A percentile compares a stretch with the other conserved stretches of the same genome.
Evolutionary conservation across 192 early-diverging fungal species (phyloP).

Genomic region (Coemansia nantahalensis): DNA sequence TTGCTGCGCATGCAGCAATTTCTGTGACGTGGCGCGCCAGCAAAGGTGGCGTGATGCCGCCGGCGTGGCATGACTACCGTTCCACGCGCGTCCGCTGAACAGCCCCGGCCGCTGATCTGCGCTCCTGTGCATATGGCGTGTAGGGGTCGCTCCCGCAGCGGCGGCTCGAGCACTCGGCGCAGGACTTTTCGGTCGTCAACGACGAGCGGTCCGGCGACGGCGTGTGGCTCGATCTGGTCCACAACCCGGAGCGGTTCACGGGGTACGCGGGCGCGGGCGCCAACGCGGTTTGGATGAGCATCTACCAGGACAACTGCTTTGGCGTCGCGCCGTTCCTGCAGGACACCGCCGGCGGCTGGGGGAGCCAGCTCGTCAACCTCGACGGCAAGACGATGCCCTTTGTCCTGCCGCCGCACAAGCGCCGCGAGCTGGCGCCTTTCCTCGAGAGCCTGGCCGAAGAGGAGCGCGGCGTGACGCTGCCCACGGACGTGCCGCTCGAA

Average conservation of each 20-base stretch:
- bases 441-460: constrained; percentile 57
- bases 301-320: constrained; percentile 98
- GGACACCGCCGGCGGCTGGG: constrained; percentile 58
- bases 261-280: constrained; percentile 91
- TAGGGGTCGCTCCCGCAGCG: constrained; percentile 25
- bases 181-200: constrained; percentile 88
- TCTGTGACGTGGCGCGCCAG: too few relatives aligned
- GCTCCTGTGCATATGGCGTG: too few relatives aligned
- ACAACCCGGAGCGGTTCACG: constrained; percentile 96
- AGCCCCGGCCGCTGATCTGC: too few relatives aligned
- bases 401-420: constrained; percentile 52
- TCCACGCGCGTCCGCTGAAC: too few relatives aligned
- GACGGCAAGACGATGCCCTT: constrained; percentile 49
- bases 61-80: too few relatives aligned
- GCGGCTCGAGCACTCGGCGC: constrained; percentile 63
- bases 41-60: too few relatives aligned
- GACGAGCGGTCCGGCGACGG: constrained; percentile 72
- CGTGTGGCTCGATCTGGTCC: constrained; percentile 82
- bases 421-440: constrained; percentile 50
- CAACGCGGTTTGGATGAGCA: constrained; percentile 89
- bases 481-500: constrained; percentile 40
- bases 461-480: constrained; percentile 47
- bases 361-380: constrained; percentile 47
- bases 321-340: constrained; percentile 58
- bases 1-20: too few relatives aligned